These are phyloP conservation scores for Candida montana DNA, from an alignment of 805 yeast species.

Conservation along the genomic window DNA sequence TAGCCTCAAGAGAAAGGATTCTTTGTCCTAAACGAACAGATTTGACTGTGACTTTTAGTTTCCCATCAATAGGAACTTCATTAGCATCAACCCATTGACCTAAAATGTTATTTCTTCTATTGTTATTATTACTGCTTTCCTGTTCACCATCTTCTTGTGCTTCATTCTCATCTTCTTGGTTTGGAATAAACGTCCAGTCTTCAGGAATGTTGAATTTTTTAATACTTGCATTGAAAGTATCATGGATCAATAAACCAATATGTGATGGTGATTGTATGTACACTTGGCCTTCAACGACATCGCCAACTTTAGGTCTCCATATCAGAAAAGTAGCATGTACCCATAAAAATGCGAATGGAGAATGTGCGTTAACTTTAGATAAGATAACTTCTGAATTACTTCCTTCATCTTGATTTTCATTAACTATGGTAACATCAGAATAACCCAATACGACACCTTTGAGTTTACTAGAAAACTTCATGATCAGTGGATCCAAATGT, in stretches of 20 bases:
- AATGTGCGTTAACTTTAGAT: conserved; percentile 65
- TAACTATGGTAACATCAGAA: conserved; percentile 51
- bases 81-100: conserved; percentile 87
- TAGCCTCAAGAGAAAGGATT: conserved; percentile 85
- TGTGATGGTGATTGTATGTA: conserved; percentile 95
- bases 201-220: conserved; percentile 81
- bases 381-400: conserved; percentile 36
- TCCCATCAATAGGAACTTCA: conserved; percentile 76
- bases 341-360: conserved; percentile 90
- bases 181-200: conserved; percentile 80
- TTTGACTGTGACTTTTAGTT: conserved; percentile 69
- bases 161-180: conserved; percentile 56
- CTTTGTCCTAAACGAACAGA: conserved; percentile 71
- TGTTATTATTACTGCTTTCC: conserved; percentile 2
- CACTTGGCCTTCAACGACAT: conserved; percentile 76
- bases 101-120: conserved; percentile 28
- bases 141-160: conserved; percentile 21
- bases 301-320: conserved; percentile 92
- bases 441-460: conserved; percentile 85
- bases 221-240: conserved; percentile 91
- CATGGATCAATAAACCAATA: conserved; percentile 84
- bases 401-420: conserved; percentile 26
- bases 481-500: conserved; percentile 84
- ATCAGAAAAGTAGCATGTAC: conserved; percentile 72
- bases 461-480: conserved; percentile 70